These are phyloP conservation scores for Termitomyces sp. DNA, from an alignment of 768 basidiomycete genomes.

Conservation along the genomic window DNA sequence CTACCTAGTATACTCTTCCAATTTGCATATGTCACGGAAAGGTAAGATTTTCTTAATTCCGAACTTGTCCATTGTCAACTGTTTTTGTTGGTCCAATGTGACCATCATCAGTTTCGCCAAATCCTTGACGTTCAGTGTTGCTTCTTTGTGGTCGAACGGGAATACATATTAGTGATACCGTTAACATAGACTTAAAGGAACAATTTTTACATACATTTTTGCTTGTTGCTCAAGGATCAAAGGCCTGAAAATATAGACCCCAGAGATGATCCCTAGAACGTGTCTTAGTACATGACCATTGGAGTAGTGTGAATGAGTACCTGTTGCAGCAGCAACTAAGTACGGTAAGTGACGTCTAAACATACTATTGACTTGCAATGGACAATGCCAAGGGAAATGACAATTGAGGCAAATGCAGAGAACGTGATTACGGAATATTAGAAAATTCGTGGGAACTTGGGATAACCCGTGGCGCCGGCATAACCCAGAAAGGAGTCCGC, in stretches of 20 bases:
- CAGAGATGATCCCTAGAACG: constrained; percentile 49
- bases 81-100: background rate
- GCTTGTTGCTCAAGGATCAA: constrained; percentile 22
- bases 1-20: background rate
- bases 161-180: background rate
- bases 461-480: too few relatives aligned
- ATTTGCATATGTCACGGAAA: background rate
- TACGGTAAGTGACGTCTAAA: constrained; percentile 42
- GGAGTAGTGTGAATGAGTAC: constrained; percentile 24
- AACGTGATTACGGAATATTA: too few relatives aligned
- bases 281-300: background rate
- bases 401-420: too few relatives aligned
- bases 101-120: background rate
- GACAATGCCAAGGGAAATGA: too few relatives aligned
- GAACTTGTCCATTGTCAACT: background rate
- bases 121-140: background rate
- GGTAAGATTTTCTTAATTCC: background rate
- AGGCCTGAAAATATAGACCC: constrained; percentile 64
- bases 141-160: constrained; percentile 4
- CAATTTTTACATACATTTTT: constrained; percentile 8
- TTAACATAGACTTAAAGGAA: background rate
- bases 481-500: too few relatives aligned
- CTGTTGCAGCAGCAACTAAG: constrained; percentile 51
- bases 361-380: background rate
- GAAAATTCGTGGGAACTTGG: too few relatives aligned